Evolutionary conservation across 192 early-diverging fungal genomes (phyloP).

Genomic region (Martensiomyces pterosporus): DNA sequence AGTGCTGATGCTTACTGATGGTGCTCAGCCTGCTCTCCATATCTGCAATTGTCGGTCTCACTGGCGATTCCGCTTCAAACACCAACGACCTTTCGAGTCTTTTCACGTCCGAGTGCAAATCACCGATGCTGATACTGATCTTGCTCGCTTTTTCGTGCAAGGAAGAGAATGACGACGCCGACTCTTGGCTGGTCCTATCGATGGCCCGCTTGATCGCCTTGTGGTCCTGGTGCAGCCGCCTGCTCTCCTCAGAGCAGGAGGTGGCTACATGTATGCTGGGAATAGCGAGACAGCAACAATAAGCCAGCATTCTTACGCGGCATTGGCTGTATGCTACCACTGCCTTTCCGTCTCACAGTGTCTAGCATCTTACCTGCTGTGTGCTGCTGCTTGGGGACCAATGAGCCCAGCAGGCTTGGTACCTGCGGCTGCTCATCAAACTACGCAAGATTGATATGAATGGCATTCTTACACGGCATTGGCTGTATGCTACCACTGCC

Average conservation of each 20-base stretch:
- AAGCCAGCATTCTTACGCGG: too few relatives aligned
- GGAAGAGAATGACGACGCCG: conserved; percentile 20
- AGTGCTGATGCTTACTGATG: conserved; percentile 20
- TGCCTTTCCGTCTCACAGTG: too few relatives aligned
- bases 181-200: conserved; percentile 28
- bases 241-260: conserved; percentile 11
- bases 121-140: conserved; percentile 39
- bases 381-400: conserved; percentile 1
- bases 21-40: conserved; percentile 37
- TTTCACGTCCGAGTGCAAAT: conserved; percentile 45
- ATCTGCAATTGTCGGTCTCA: conserved; percentile 21
- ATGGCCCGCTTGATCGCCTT: conserved; percentile 31
- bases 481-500: too few relatives aligned
- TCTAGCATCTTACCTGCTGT: conserved; percentile 24
- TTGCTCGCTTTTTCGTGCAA: conserved; percentile 46
- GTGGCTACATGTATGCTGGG: not conserved
- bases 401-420: conserved; percentile 11
- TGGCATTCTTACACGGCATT: too few relatives aligned
- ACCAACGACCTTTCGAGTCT: conserved; percentile 28
- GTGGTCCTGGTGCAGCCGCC: conserved; percentile 37
- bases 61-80: conserved; percentile 13
- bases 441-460: too few relatives aligned
- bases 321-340: too few relatives aligned
- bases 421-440: conserved; percentile 29
- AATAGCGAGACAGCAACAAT: too few relatives aligned